Evolutionary conservation across 306 rosid species (phyloP).

Genomic region (Cercis canadensis): DNA sequence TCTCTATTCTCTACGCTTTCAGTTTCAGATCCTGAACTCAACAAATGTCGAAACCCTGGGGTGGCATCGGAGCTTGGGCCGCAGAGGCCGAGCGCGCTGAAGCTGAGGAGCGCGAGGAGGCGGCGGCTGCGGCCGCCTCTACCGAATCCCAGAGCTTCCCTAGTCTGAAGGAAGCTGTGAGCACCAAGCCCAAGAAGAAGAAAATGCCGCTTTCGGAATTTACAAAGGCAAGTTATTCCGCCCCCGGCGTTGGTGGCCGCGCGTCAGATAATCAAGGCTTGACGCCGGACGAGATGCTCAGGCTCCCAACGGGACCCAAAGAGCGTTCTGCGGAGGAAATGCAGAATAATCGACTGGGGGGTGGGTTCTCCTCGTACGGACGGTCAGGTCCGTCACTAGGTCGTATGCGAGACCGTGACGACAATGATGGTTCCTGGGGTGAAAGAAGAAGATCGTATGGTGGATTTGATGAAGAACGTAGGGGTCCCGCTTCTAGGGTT

Average conservation of each 20-base stretch:
- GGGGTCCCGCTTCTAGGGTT: conserved; percentile 81
- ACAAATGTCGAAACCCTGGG: conserved; percentile 89
- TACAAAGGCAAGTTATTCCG: conserved; percentile 9
- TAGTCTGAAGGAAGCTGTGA: conserved; percentile 76
- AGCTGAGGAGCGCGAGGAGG: conserved; percentile 80
- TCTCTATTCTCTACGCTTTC: conserved; percentile 23
- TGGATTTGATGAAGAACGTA: conserved; percentile 87
- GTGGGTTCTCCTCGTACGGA: conserved; percentile 73
- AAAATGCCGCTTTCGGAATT: conserved; percentile 58
- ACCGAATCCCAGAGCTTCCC: conserved; percentile 69
- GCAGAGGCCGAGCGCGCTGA: conserved; percentile 93
- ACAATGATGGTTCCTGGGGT: conserved; percentile 81
- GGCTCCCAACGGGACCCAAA: conserved; percentile 89
- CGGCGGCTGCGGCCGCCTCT: conserved; percentile 44
- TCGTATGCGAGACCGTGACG: conserved; percentile 69
- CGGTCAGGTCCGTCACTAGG: conserved; percentile 45
- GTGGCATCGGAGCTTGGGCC: conserved; percentile 91
- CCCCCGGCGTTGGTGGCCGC: conserved; percentile 9
- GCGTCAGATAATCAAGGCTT: conserved; percentile 38
- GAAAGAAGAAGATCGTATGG: conserved; percentile 82
- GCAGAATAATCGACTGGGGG: conserved; percentile 65
- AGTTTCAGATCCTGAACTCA: conserved; percentile 59
- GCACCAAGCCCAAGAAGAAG: conserved; percentile 78
- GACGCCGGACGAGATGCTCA: conserved; percentile 79
- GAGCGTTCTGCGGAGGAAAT: conserved; percentile 83